Conservation (phyloP, 2,329 filamentous ascomycete species). For the Alternaria solani region DNA sequence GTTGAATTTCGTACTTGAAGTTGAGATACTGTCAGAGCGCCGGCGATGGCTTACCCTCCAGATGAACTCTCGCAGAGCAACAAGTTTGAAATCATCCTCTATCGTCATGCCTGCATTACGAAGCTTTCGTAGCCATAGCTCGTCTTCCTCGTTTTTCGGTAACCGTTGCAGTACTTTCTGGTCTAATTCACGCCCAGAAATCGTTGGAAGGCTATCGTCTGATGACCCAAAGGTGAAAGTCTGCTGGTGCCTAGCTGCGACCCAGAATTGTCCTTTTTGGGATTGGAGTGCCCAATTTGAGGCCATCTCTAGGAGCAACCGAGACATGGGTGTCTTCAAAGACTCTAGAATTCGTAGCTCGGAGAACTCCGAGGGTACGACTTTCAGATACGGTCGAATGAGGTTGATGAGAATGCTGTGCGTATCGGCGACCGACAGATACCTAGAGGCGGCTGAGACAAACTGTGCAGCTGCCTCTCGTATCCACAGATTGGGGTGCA, state of each 20-base stretch:
- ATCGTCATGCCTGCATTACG: slow-evolving; percentile 80
- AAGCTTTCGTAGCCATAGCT: slow-evolving; percentile 87
- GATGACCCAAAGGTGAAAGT: slow-evolving; percentile 72
- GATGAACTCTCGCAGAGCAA: slow-evolving; percentile 88
- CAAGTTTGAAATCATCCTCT: slow-evolving; percentile 89
- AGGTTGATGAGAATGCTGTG: slow-evolving; percentile 85
- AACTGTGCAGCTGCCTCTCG: slow-evolving; percentile 88
- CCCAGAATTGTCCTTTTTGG: slow-evolving; percentile 89
- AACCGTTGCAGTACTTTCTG: slow-evolving; percentile 68
- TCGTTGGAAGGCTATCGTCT: slow-evolving; percentile 61
- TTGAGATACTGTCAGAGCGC: slow-evolving; percentile 60
- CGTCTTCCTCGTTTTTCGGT: slow-evolving; percentile 87
- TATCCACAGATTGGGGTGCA: slow-evolving; percentile 96
- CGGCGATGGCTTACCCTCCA: slow-evolving; percentile 83
- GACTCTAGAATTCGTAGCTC: slow-evolving; percentile 80
- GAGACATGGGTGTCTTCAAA: slow-evolving; percentile 80
- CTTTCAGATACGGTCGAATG: slow-evolving; percentile 81
- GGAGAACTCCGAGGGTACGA: slow-evolving; percentile 71
- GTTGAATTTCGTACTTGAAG: slow-evolving; percentile 62
- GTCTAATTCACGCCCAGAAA: slow-evolving; percentile 65
- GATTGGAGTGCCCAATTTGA: slow-evolving; percentile 84
- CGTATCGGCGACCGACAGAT: slow-evolving; percentile 79
- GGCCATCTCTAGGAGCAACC: slow-evolving; percentile 83
- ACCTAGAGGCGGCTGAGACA: slow-evolving; percentile 76
- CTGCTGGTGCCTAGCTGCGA: slow-evolving; percentile 72